Evolutionary conservation across 2,329 filamentous ascomycete genomes (phyloP).

Genomic region (Ambrosiella beaveri): DNA sequence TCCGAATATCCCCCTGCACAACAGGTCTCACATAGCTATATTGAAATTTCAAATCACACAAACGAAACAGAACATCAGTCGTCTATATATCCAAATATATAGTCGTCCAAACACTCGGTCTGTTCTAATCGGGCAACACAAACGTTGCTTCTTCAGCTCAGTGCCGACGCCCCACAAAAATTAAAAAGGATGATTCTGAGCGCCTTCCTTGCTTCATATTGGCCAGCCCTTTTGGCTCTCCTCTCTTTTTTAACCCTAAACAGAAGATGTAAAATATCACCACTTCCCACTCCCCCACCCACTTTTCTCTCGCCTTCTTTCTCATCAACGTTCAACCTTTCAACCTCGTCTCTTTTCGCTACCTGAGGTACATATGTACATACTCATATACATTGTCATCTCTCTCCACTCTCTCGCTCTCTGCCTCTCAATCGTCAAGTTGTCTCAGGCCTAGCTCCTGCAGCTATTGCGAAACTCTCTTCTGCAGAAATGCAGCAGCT

Average conservation of each 20-base stretch:
- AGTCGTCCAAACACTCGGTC: not conserved
- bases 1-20: not conserved
- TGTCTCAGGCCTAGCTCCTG: conserved; percentile 7
- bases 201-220: too few species aligned
- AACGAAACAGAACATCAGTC: not conserved
- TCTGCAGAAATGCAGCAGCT: not conserved
- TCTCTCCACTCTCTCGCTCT: not conserved
- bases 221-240: too few species aligned
- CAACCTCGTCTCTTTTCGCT: too few species aligned
- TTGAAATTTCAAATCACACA: not conserved
- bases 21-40: too few species aligned
- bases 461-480: conserved; percentile 5
- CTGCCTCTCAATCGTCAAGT: not conserved
- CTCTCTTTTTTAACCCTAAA: too few species aligned
- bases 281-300: too few species aligned
- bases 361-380: too few species aligned
- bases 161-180: not conserved
- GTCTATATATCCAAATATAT: not conserved
- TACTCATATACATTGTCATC: too few species aligned
- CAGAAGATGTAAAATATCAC: too few species aligned
- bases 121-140: not conserved
- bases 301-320: too few species aligned
- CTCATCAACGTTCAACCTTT: too few species aligned
- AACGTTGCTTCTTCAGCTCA: not conserved
- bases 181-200: not conserved